Base-by-base conservation (phyloP, 2,329 filamentous ascomycete genomes). In the Diplodia scrobiculata region DNA sequence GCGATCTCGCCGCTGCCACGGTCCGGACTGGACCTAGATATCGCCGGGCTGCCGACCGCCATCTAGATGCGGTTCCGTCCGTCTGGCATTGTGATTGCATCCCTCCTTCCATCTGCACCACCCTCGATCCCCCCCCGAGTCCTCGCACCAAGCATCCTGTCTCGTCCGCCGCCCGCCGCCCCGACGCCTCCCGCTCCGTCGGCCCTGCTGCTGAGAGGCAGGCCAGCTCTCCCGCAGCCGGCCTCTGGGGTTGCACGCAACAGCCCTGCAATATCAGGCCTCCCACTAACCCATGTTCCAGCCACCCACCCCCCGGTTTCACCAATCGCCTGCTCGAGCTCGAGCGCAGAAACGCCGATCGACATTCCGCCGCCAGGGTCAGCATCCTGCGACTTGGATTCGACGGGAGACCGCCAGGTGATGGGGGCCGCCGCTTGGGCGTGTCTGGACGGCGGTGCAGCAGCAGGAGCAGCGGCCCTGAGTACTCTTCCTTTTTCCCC, bases 261-360 rank as follows among this genome's bases (percentile, higher is more conserved):
- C 51, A 65, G 63, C 63, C 51, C 63, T 55, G 63, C 51, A 48
- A 65, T 65, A 47, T 66, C 52, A 66, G 63, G 63, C 63, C 63
- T 59, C 63, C 63, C 63, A 66, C 63, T 66, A 66, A 53, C 53
- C 51, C 63, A 48, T 59, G 63, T 66, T 66, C 63, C 63, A 66
- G 53, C 63, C 63, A 65, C 63, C 50, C 51, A 53, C 53, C 63
- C 53, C 34, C 53, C 63, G 53, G 63, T 66, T 66, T 66, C 63
- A 66, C 63, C 63, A 66, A 66, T 66, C 63, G 52, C 63, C 63
- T 66, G 63, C 63, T 58, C 63, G 63, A 66, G 63, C 63, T 66
- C 63, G 41, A 32, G 63, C 63, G 63, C 63, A 65, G 63, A 65
- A 65, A 65, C 63, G 51, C 63, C 63, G 63, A 65, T 65, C 63